These are phyloP conservation scores for Aspergillus incahuasiensis DNA, from an alignment of 495 filamentous ascomycete genomes.

Conservation along the genomic window DNA sequence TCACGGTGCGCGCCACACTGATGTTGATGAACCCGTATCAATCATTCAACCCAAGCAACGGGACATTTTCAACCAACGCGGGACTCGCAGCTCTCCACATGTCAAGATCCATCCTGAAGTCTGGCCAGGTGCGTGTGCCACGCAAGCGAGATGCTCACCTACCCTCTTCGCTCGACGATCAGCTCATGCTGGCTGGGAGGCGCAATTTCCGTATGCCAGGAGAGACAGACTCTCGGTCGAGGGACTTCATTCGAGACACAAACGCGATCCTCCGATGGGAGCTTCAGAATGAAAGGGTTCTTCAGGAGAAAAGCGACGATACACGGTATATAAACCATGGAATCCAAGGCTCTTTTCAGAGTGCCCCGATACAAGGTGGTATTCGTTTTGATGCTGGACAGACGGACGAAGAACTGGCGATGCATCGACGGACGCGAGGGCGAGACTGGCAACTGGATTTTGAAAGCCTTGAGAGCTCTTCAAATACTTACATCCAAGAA, in stretches of 20 bases:
- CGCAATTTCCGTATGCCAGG: slow-evolving; percentile 7
- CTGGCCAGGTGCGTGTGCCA: neutral
- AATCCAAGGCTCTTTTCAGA: slow-evolving; percentile 27
- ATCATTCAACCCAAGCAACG: slow-evolving; percentile 33
- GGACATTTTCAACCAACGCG: slow-evolving; percentile 44
- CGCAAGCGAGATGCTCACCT: slow-evolving; percentile 10
- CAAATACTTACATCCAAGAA: neutral
- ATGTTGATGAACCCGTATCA: slow-evolving; percentile 47
- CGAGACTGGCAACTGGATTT: neutral
- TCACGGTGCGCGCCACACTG: slow-evolving; percentile 20
- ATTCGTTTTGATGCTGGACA: slow-evolving; percentile 34
- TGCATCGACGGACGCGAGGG: slow-evolving; percentile 6
- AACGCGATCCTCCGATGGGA: slow-evolving; percentile 37
- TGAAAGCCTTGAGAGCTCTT: neutral
- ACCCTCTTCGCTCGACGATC: slow-evolving; percentile 26
- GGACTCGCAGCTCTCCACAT: slow-evolving; percentile 15
- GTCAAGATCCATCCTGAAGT: neutral
- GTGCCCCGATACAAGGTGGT: slow-evolving; percentile 25
- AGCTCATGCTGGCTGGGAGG: slow-evolving; percentile 19
- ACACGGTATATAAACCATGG: slow-evolving; percentile 35
- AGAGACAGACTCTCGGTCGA: slow-evolving; percentile 14
- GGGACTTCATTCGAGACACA: slow-evolving; percentile 21
- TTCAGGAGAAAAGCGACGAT: slow-evolving; percentile 19
- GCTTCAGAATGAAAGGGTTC: slow-evolving; percentile 29
- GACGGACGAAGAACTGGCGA: neutral